Base-by-base conservation (phyloP, 2,329 filamentous ascomycete species). In the Xylariaceae sp. region DNA sequence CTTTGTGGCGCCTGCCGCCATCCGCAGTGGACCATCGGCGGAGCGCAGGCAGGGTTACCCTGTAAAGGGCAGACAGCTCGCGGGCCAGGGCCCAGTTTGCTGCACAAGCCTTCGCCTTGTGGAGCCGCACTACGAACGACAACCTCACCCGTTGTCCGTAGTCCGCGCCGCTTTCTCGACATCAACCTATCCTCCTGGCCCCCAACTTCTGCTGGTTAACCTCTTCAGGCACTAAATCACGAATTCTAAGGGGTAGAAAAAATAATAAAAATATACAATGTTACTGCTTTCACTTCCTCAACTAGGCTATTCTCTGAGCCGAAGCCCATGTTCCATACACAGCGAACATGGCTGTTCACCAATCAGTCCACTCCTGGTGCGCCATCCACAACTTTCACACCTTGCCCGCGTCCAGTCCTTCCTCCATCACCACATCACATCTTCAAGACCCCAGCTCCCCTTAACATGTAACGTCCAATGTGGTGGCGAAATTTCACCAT, bases 331-430 rank as follows among this genome's bases (percentile, higher is more conserved):
- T 23, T 50, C 15, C 20, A 52, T 53, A 52, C 52, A 53, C 26
- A 24, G 13, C 10, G 23, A 40, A 20, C 55, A 52, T 58, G 47
- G 59, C 27, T 57, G 37, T 50, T 55, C 52, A 57, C 58, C 57
- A 61, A 59, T 44, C 52, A 48, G 39, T 20, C 33, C 39, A 44
- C 42, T 59, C 45, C 50, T 33, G 42, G 46, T 40, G 32, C 26
- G 50, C 30, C 37, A 53, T 53, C 33, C 48, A 23, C 27, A 36
- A 26, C 32, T 32, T 53, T 48, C 37, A 53, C 48, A 50, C 40
- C 37, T 61, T 50, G 57, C 42, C 50, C 58, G 57, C 59, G 53
- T 39, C 56, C 45, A 58, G 53, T 60, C 50, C 40, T 44, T 29
- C 48, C 45, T 40, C n/a, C 18, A 51, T 35, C 41, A 55, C 39